A percentile compares a stretch with the other conserved stretches of the same genome.
phyloP scores from a whole-genome alignment of 2,329 filamentous ascomycete genomes.

The Aureobasidium sp. region DNA sequence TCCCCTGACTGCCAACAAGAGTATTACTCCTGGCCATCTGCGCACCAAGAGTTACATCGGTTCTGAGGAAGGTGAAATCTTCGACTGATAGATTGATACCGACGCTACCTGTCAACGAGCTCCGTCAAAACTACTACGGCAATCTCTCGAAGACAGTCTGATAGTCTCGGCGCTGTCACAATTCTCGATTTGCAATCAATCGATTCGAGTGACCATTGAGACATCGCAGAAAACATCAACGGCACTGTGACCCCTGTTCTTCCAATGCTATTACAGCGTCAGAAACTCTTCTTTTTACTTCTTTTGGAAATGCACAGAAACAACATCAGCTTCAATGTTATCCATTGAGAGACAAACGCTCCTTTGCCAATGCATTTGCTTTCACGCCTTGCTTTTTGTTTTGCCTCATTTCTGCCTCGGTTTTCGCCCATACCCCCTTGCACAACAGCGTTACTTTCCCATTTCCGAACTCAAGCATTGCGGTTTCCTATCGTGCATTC shows the following conservation, averaged over 20 bases:
- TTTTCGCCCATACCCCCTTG: not conserved
- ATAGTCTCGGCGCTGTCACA: not conserved
- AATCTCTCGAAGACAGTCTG: too few species aligned
- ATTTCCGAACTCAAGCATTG: not conserved
- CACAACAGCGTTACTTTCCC: too few species aligned
- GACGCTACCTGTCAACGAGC: not conserved
- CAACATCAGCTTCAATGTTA: not conserved
- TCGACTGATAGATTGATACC: not conserved
- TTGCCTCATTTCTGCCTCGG: too few species aligned
- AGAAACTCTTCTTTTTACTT: not conserved
- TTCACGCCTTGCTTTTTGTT: too few species aligned
- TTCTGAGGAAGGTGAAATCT: not conserved
- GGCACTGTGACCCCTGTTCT: not conserved
- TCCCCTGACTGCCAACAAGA: not conserved
- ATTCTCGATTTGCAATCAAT: not conserved
- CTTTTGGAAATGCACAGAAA: not conserved
- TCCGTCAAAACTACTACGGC: too few species aligned
- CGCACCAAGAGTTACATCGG: not conserved
- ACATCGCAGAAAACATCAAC: not conserved
- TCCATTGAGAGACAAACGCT: not conserved
- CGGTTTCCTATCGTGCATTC: not conserved
- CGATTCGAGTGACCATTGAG: not conserved
- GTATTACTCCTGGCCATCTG: not conserved
- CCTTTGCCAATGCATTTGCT: too few species aligned
- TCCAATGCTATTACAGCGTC: not conserved